phyloP scores from a whole-genome alignment of 352 stramenopile genomes.

The Phytophthora macrochlamydospora region DNA sequence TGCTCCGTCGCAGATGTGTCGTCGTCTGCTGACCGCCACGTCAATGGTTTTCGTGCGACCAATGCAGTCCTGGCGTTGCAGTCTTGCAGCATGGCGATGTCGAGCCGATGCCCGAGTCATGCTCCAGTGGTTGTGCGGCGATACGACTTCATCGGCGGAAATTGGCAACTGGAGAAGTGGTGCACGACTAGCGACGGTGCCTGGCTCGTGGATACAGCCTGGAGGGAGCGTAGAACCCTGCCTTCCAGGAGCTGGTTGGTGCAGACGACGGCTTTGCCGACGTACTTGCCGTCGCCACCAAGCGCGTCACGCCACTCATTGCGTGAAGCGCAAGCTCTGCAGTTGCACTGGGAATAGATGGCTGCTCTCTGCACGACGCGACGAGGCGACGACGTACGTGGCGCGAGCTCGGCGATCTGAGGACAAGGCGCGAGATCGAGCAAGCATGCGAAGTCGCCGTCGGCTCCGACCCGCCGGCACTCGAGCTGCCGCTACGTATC shows the following conservation, averaged over 20 bases:
- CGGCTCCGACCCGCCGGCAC: neutral
- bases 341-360: neutral
- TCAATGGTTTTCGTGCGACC: neutral
- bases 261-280: constrained; percentile 1
- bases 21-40: neutral
- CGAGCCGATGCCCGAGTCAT: neutral
- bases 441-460: neutral
- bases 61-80: neutral
- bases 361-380: neutral
- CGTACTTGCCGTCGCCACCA: constrained; percentile 1
- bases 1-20: neutral
- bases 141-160: neutral
- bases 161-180: neutral
- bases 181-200: neutral
- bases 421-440: neutral
- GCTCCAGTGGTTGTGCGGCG: neutral
- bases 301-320: constrained; percentile 15
- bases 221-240: neutral
- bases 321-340: constrained; percentile 22
- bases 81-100: neutral
- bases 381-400: neutral
- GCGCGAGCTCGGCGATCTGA: neutral
- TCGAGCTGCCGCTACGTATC: neutral
- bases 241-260: neutral
- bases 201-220: neutral